phyloP scores from a whole-genome alignment of 768 basidiomycete genomes.

The Amanita pseudoporphyria region DNA sequence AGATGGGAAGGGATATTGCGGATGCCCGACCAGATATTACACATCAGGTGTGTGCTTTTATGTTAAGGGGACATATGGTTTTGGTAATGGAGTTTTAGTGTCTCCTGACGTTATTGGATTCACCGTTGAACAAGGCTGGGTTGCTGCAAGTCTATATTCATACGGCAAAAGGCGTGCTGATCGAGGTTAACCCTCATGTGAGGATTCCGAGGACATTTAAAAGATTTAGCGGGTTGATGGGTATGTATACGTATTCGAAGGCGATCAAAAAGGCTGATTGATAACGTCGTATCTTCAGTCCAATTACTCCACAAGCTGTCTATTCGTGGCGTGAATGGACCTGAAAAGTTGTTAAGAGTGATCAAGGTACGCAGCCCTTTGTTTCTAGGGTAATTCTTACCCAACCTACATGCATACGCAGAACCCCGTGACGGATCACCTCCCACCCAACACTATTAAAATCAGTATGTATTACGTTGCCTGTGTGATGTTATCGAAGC shows the following conservation, averaged over 20 bases:
- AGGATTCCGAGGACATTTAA: constrained; percentile 98
- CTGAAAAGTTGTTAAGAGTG: constrained; percentile 94
- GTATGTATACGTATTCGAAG: constrained; percentile 31
- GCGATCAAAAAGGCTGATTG: background rate
- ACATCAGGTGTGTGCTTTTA: constrained; percentile 66
- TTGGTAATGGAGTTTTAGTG: constrained; percentile 43
- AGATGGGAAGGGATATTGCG: constrained; percentile 95
- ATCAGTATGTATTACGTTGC: constrained; percentile 52
- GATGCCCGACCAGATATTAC: constrained; percentile 99
- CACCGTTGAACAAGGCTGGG: constrained; percentile 96
- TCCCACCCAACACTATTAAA: constrained; percentile 93
- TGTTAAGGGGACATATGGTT: constrained; percentile 5
- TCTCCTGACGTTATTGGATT: constrained; percentile 91
- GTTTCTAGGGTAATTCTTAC: background rate
- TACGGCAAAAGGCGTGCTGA: constrained; percentile 91
- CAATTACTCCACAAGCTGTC: constrained; percentile 95
- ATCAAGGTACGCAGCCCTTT: constrained; percentile 61
- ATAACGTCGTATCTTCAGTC: constrained; percentile 37
- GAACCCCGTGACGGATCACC: constrained; percentile 93
- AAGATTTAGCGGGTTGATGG: constrained; percentile 97
- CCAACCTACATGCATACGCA: constrained; percentile 19
- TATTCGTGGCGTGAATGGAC: constrained; percentile 92
- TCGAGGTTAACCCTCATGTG: constrained; percentile 97
- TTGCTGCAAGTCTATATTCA: constrained; percentile 96
- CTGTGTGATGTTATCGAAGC: background rate